phyloP scores from a whole-genome alignment of 2,329 filamentous ascomycete genomes.

The Trichophyton mentagrophytes region DNA sequence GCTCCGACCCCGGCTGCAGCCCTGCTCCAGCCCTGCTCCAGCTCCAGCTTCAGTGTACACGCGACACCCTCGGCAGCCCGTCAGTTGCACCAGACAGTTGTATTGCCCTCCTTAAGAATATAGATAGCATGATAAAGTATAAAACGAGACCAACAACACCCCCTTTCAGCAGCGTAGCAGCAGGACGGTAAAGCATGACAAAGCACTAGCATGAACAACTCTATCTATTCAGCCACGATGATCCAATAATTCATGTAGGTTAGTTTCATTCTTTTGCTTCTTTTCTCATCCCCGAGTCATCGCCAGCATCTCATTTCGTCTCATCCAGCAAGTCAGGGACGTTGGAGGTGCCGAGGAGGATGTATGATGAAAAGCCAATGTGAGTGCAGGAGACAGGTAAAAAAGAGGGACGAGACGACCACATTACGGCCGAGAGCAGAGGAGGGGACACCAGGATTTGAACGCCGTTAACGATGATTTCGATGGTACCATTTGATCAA shows the following conservation, averaged over 20 bases:
- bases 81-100: neutral
- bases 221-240: slow-evolving; percentile 8
- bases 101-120: neutral
- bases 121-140: neutral
- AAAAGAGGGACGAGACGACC: neutral
- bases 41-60: too few species aligned
- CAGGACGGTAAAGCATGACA: neutral
- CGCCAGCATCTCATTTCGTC: neutral
- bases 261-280: neutral
- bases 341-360: neutral
- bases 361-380: neutral
- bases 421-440: neutral
- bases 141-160: slow-evolving; percentile 2
- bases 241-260: neutral
- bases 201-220: slow-evolving; percentile 4
- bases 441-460: neutral
- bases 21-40: too few species aligned
- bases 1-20: too few species aligned
- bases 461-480: neutral
- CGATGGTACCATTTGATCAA: neutral
- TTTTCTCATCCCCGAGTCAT: neutral
- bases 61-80: neutral
- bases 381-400: neutral
- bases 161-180: neutral
- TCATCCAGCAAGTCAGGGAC: neutral